A percentile compares a stretch with the other conserved stretches of the same genome.
phyloP scores from a whole-genome alignment of 1,284 basidiomycete species.

The Phellopilus nigrolimitatus region DNA sequence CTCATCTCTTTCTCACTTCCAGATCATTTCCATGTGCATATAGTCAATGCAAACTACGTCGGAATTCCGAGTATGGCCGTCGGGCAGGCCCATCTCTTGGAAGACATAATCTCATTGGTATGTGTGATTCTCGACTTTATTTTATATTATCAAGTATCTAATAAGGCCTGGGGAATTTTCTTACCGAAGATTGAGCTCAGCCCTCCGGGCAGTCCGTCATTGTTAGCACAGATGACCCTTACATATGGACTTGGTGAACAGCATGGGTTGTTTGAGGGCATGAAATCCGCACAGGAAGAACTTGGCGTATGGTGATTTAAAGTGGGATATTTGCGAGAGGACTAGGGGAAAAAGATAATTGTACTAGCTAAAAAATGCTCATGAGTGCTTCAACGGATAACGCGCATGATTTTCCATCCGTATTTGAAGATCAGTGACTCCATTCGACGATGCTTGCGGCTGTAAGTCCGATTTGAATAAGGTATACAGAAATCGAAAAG shows the following conservation, averaged over 20 bases:
- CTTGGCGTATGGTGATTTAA: too few species aligned
- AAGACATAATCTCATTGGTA: conserved; percentile 84
- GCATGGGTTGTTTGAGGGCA: conserved; percentile 58
- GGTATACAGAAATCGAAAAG: too few species aligned
- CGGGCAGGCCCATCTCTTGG: conserved; percentile 90
- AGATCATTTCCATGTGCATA: conserved; percentile 97
- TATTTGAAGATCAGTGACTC: too few species aligned
- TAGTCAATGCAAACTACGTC: conserved; percentile 74
- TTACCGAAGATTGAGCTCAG: conserved; percentile 56
- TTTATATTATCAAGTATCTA: conserved; percentile 2
- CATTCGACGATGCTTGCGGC: too few species aligned
- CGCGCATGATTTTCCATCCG: background rate
- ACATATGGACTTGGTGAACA: conserved; percentile 82
- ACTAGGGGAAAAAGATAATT: too few species aligned
- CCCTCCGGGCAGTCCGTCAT: conserved; percentile 37
- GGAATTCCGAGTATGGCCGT: conserved; percentile 70
- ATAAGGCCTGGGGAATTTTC: conserved; percentile 1
- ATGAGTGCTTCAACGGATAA: too few species aligned
- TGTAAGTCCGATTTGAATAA: too few species aligned
- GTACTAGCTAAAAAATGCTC: too few species aligned
- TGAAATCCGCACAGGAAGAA: conserved; percentile 40
- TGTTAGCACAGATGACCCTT: conserved; percentile 70
- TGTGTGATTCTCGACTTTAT: conserved; percentile 25
- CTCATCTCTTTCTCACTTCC: background rate
- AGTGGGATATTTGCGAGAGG: conserved; percentile 6